Conservation (phyloP, 2,329 filamentous ascomycete species). For the Calycina herbarum region DNA sequence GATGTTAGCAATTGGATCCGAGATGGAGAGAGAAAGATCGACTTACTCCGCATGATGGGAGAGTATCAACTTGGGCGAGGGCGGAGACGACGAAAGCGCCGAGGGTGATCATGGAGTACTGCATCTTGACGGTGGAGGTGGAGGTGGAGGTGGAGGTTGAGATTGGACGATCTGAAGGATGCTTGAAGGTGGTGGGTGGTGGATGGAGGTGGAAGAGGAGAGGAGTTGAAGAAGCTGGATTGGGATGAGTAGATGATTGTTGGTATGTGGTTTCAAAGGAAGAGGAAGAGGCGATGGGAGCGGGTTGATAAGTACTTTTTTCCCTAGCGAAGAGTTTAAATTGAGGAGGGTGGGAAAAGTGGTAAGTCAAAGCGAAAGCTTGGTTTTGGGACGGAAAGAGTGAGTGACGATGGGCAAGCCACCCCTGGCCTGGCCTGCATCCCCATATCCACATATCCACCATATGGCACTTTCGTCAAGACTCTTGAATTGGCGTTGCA, state of each 20-base stretch:
- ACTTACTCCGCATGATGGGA: constrained; percentile 39
- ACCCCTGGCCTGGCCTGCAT: background rate
- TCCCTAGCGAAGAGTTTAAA: background rate
- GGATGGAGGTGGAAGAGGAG: background rate
- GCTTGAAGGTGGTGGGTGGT: background rate
- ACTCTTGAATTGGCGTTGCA: too few species aligned
- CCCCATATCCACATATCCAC: background rate
- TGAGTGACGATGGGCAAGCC: background rate
- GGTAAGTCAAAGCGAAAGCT: constrained; percentile 4
- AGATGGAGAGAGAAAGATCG: constrained; percentile 4
- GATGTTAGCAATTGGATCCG: constrained; percentile 22
- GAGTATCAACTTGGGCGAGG: constrained; percentile 29
- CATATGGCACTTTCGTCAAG: background rate
- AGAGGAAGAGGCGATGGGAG: background rate
- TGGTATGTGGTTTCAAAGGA: background rate
- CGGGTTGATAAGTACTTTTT: constrained; percentile 1
- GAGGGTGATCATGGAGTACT: constrained; percentile 32
- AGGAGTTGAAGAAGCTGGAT: background rate
- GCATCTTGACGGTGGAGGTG: constrained; percentile 32
- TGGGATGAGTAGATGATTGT: background rate
- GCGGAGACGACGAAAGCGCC: constrained; percentile 30
- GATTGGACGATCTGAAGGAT: constrained; percentile 1
- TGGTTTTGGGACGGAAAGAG: constrained; percentile 2
- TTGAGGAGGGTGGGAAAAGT: background rate
- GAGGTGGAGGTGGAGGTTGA: constrained; percentile 11